phyloP scores from a whole-genome alignment of 202 grass and related monocot species.

The Carex arenaria region DNA sequence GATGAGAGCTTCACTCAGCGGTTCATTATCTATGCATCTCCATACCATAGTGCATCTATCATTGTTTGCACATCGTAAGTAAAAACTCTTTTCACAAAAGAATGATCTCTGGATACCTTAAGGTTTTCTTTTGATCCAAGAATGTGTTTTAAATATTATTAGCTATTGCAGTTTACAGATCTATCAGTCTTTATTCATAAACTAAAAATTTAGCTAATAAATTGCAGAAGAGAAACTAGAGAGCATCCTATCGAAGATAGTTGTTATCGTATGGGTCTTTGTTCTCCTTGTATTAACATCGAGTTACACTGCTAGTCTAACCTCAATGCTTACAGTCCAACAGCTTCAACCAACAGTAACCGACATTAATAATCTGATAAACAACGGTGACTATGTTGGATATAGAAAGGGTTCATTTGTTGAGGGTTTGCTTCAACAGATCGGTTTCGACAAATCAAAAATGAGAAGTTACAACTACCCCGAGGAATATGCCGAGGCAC shows the following conservation, averaged over 20 bases:
- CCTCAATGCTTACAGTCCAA: slow-evolving; percentile 38
- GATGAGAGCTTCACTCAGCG: slow-evolving; percentile 28
- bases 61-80: slow-evolving; percentile 30
- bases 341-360: slow-evolving; percentile 32
- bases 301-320: slow-evolving; percentile 43
- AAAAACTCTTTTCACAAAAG: neutral
- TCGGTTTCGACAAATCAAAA: slow-evolving; percentile 20
- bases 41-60: slow-evolving; percentile 34
- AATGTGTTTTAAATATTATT: neutral
- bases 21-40: slow-evolving; percentile 36
- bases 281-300: slow-evolving; percentile 38
- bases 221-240: slow-evolving; percentile 33
- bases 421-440: slow-evolving; percentile 5
- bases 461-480: neutral
- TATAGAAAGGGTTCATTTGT: slow-evolving; percentile 34
- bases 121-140: neutral
- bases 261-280: slow-evolving; percentile 33
- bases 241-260: slow-evolving; percentile 29
- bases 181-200: neutral
- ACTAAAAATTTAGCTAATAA: neutral
- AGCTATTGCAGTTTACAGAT: neutral
- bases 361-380: slow-evolving; percentile 31
- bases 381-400: slow-evolving; percentile 32
- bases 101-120: neutral
- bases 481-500: slow-evolving; percentile 34